A percentile compares a stretch with the other conserved stretches of the same genome.
These are phyloP conservation scores for Aspergillus heteromorphus DNA, from an alignment of 495 filamentous ascomycete genomes.

Conservation along the genomic window DNA sequence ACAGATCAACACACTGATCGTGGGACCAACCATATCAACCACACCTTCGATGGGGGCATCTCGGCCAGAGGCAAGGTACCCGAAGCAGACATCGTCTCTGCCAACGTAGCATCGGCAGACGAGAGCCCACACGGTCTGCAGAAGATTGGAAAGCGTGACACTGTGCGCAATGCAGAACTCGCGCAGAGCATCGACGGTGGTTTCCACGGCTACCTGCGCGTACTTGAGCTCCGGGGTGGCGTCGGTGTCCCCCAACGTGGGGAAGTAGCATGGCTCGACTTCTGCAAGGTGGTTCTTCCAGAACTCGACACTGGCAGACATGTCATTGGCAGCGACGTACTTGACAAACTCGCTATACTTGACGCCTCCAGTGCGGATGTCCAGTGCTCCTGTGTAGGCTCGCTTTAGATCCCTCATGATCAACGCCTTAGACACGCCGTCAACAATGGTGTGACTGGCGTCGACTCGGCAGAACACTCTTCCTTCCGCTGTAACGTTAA, in stretches of 20 bases:
- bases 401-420: conserved; percentile 7
- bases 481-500: not conserved
- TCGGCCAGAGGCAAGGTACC: conserved; percentile 7
- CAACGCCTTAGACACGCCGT: conserved; percentile 7
- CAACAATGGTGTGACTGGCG: conserved; percentile 10
- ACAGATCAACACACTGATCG: conserved; percentile 10
- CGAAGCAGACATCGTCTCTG: conserved; percentile 5
- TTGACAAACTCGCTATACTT: conserved; percentile 18
- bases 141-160: conserved; percentile 9
- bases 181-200: not conserved
- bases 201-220: not conserved
- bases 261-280: conserved; percentile 6
- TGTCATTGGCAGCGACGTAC: conserved; percentile 14
- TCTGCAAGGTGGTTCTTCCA: conserved; percentile 14
- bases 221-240: not conserved
- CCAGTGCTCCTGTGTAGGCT: not conserved
- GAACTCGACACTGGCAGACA: not conserved
- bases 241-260: not conserved
- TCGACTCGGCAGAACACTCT: conserved; percentile 5
- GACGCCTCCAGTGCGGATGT: not conserved
- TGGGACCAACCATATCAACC: conserved; percentile 6
- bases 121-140: conserved; percentile 6
- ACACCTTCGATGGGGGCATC: conserved; percentile 10
- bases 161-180: conserved; percentile 1
- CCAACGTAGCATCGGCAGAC: conserved; percentile 7